A percentile compares a stretch with the other conserved stretches of the same genome.
Evolutionary conservation across 306 rosid species (phyloP).

Genomic region (Parietaria judaica): DNA sequence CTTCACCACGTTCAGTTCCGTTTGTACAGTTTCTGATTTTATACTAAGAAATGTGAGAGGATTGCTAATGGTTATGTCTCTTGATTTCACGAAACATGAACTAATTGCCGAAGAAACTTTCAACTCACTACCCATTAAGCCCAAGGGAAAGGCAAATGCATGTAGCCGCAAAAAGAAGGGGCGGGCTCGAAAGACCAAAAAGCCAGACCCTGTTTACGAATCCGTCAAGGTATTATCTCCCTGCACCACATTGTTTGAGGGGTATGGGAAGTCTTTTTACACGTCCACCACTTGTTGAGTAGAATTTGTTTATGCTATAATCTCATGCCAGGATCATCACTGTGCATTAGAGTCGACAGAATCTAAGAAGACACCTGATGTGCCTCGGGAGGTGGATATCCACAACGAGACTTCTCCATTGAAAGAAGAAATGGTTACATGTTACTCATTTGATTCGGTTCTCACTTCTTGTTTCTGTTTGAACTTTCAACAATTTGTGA

Average conservation of each 20-base stretch:
- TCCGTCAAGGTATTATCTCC: constrained; percentile 39
- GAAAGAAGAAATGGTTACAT: constrained; percentile 40
- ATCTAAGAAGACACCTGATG: constrained; percentile 30
- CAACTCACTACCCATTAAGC: constrained; percentile 44
- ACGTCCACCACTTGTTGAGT: constrained; percentile 18
- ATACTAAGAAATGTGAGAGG: constrained; percentile 70
- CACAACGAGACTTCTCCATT: constrained; percentile 32
- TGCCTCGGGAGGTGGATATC: constrained; percentile 32
- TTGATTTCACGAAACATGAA: constrained; percentile 84
- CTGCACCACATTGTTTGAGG: constrained; percentile 7
- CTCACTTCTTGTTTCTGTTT: constrained; percentile 13
- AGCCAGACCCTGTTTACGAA: constrained; percentile 39
- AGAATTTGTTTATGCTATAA: constrained; percentile 19
- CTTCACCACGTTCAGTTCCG: constrained; percentile 74
- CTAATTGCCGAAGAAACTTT: constrained; percentile 52
- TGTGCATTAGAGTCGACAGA: constrained; percentile 25
- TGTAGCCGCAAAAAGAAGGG: constrained; percentile 74
- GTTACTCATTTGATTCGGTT: constrained; percentile 13
- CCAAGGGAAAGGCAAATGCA: constrained; percentile 53
- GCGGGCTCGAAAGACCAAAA: constrained; percentile 43
- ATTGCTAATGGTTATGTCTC: constrained; percentile 77
- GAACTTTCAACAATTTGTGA: constrained; percentile 41
- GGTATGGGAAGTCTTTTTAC: constrained; percentile 22
- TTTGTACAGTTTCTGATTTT: constrained; percentile 75
- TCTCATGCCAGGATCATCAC: constrained; percentile 47